These are phyloP conservation scores for Phlegmacium glaucopus DNA, from an alignment of 768 basidiomycete species.

Conservation along the genomic window DNA sequence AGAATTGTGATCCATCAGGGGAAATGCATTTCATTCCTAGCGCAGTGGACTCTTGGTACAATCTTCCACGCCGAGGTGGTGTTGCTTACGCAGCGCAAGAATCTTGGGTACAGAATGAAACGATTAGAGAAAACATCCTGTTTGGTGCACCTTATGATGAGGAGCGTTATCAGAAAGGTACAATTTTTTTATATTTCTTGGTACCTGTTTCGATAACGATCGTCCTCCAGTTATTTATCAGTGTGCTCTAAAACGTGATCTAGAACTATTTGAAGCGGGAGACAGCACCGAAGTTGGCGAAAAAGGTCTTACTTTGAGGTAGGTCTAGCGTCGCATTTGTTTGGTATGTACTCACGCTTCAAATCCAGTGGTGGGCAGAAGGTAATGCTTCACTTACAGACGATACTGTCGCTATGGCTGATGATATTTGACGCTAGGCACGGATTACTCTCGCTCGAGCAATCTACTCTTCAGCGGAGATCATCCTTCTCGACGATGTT, in stretches of 20 bases:
- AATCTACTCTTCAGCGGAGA: constrained; percentile 48
- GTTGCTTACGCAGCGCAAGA: constrained; percentile 83
- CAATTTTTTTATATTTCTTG: neutral
- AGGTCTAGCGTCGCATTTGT: neutral
- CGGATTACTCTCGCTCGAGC: constrained; percentile 44
- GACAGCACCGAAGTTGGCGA: constrained; percentile 72
- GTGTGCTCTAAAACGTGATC: constrained; percentile 69
- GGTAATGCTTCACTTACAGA: constrained; percentile 9
- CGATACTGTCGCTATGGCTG: neutral
- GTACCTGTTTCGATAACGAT: neutral
- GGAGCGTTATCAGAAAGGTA: constrained; percentile 64
- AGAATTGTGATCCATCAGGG: constrained; percentile 28
- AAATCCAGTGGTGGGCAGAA: constrained; percentile 43
- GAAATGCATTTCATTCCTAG: constrained; percentile 65
- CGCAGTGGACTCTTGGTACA: constrained; percentile 57
- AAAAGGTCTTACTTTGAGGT: constrained; percentile 55
- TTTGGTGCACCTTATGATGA: constrained; percentile 79
- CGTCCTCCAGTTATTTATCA: constrained; percentile 62
- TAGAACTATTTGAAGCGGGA: constrained; percentile 65
- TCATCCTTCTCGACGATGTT: constrained; percentile 72
- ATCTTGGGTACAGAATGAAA: constrained; percentile 83
- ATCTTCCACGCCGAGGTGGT: constrained; percentile 63
- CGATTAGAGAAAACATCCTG: constrained; percentile 77
- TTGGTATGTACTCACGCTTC: neutral
- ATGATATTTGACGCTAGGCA: constrained; percentile 27